These are phyloP conservation scores for Chlorella sp. DNA, from an alignment of 139 green algal species.

Conservation along the genomic window DNA sequence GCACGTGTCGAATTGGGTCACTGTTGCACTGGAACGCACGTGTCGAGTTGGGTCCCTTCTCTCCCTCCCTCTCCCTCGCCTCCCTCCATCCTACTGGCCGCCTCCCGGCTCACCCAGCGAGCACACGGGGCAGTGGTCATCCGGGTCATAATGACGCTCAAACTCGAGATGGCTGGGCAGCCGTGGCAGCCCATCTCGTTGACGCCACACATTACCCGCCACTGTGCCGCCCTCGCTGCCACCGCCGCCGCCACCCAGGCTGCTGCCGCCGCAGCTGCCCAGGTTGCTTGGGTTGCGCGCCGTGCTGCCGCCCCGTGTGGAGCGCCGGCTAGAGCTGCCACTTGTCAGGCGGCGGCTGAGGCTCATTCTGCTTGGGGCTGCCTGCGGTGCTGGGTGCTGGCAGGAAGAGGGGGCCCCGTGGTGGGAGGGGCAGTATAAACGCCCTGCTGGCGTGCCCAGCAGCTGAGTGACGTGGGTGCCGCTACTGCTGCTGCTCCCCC, in stretches of 20 bases:
- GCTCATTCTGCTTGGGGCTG: too few species aligned
- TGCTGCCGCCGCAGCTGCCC: too few species aligned
- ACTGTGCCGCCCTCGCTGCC: background rate
- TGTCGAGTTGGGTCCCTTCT: too few species aligned
- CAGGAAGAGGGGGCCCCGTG: too few species aligned
- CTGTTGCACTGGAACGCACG: too few species aligned
- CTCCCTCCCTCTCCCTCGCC: too few species aligned
- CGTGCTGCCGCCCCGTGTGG: too few species aligned
- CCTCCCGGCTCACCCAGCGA: background rate
- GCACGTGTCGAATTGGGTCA: too few species aligned
- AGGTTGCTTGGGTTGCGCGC: too few species aligned
- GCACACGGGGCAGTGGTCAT: conserved; percentile 22
- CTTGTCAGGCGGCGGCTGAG: background rate
- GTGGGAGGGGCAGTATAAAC: too few species aligned
- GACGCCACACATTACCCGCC: background rate
- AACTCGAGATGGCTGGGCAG: conserved; percentile 8
- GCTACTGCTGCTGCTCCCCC: background rate
- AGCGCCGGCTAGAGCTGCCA: background rate
- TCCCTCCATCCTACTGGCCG: background rate
- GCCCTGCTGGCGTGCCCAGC: background rate
- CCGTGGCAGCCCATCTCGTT: conserved; percentile 1
- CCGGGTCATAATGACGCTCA: background rate
- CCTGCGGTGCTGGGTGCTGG: too few species aligned
- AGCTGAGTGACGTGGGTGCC: background rate
- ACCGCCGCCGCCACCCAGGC: background rate